A percentile compares a stretch with the other conserved stretches of the same genome.
Conservation (phyloP, 345 rosid species). For the Corymbia maculata region DNA sequence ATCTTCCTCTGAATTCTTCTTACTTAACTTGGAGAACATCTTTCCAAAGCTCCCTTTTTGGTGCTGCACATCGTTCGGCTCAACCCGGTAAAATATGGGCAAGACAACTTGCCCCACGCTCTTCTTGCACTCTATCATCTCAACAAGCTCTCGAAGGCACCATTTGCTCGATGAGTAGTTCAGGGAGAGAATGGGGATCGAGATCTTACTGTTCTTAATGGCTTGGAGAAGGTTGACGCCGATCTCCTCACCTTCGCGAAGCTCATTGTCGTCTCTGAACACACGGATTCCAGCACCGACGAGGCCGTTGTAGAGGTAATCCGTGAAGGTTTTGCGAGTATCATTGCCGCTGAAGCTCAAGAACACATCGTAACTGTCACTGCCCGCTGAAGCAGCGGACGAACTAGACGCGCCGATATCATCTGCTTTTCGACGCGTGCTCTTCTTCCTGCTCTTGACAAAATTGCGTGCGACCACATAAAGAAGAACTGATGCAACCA, state of each 20-base stretch:
- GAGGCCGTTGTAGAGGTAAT: neutral
- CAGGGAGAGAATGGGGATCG: neutral
- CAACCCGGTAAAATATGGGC: neutral
- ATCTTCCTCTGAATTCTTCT: neutral
- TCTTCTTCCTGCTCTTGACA: neutral
- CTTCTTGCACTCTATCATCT: neutral
- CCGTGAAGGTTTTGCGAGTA: neutral
- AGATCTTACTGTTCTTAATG: neutral
- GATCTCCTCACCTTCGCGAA: neutral
- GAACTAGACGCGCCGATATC: neutral
- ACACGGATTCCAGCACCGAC: neutral
- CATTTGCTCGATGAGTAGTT: neutral
- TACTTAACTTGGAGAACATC: neutral
- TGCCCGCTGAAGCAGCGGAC: rapidly evolving
- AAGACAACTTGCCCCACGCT: neutral
- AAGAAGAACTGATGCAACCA: no score
- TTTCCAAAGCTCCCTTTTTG: neutral
- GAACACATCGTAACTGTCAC: neutral
- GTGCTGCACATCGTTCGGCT: neutral
- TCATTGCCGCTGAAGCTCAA: neutral
- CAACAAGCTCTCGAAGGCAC: neutral
- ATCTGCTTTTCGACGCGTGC: rapidly evolving
- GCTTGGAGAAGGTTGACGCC: neutral
- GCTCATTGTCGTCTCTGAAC: neutral
- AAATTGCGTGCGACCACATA: no score